Percentiles rank a stretch among this genome's conserved stretches.
These are phyloP conservation scores for Fraxinus americana DNA, from an alignment of 257 asterid genomes.

Conservation along the genomic window DNA sequence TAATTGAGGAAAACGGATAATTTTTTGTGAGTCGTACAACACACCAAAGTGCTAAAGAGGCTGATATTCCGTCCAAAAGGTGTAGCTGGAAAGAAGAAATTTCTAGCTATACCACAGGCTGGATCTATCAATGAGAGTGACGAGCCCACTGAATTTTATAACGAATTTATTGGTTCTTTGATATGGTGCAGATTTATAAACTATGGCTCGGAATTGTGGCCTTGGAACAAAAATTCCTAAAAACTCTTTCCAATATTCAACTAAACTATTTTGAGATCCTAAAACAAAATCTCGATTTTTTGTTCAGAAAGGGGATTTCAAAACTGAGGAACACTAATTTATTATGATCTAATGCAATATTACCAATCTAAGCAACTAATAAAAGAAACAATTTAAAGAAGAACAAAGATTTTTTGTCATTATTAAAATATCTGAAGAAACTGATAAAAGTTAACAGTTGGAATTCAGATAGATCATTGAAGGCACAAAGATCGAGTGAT, in stretches of 20 bases:
- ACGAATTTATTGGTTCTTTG: conserved; percentile 5
- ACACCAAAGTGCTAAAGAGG: conserved; percentile 23
- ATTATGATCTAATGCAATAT: conserved; percentile 1
- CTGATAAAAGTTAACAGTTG: background rate
- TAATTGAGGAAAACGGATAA: conserved; percentile 31
- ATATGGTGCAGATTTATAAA: conserved; percentile 2
- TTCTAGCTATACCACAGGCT: conserved; percentile 61
- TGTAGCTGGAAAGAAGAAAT: conserved; percentile 46
- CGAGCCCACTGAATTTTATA: conserved; percentile 11
- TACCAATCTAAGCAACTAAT: conserved; percentile 11
- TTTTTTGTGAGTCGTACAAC: conserved; percentile 27
- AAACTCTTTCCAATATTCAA: conserved; percentile 1
- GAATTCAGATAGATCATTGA: background rate
- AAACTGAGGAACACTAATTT: conserved; percentile 9
- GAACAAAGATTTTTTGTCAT: background rate
- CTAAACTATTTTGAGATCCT: background rate
- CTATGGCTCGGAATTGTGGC: conserved; percentile 8
- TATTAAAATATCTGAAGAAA: conserved; percentile 17
- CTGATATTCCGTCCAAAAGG: conserved; percentile 28
- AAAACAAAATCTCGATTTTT: conserved; percentile 11
- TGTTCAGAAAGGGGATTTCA: conserved; percentile 14
- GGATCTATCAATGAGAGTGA: conserved; percentile 39
- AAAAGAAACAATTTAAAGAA: background rate
- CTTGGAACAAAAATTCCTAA: conserved; percentile 13
- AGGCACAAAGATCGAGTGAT: background rate